These are phyloP conservation scores for Pestalotiopsis sp. DNA, from an alignment of 2,329 filamentous ascomycete genomes.

Conservation along the genomic window DNA sequence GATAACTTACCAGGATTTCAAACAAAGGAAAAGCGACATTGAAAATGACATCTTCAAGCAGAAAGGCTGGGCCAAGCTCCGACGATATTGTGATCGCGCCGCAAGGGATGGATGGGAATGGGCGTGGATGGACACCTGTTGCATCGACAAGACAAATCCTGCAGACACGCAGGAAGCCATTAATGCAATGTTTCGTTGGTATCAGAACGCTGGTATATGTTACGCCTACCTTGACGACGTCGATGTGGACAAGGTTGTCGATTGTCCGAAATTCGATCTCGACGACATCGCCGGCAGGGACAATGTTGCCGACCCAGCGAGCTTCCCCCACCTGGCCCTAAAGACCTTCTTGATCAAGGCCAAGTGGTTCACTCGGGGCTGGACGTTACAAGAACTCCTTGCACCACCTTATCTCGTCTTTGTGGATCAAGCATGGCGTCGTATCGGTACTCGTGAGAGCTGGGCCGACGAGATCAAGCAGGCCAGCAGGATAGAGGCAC, in stretches of 20 bases:
- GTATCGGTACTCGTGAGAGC: background rate
- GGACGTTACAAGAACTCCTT: background rate
- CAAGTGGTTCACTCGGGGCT: background rate
- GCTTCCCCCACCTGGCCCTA: background rate
- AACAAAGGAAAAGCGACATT: slow-evolving; percentile 12
- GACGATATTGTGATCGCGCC: slow-evolving; percentile 14
- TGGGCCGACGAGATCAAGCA: background rate
- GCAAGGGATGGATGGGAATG: slow-evolving; percentile 15
- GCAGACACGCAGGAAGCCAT: slow-evolving; percentile 12
- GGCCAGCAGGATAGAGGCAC: background rate
- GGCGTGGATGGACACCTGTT: slow-evolving; percentile 17
- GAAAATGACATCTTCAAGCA: slow-evolving; percentile 15
- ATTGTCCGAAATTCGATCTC: background rate
- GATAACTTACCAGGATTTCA: slow-evolving; percentile 16
- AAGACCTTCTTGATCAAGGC: background rate
- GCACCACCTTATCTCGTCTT: background rate
- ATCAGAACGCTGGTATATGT: slow-evolving; percentile 13
- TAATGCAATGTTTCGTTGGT: slow-evolving; percentile 18
- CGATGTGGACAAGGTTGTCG: background rate
- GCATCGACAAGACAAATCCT: slow-evolving; percentile 16
- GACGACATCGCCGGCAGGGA: background rate
- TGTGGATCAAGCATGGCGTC: background rate
- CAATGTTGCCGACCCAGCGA: background rate
- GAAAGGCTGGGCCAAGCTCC: slow-evolving; percentile 17
- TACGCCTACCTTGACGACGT: slow-evolving; percentile 16